phyloP scores from a whole-genome alignment of 116 monocot species.

The Papilionanthe hybrid region DNA sequence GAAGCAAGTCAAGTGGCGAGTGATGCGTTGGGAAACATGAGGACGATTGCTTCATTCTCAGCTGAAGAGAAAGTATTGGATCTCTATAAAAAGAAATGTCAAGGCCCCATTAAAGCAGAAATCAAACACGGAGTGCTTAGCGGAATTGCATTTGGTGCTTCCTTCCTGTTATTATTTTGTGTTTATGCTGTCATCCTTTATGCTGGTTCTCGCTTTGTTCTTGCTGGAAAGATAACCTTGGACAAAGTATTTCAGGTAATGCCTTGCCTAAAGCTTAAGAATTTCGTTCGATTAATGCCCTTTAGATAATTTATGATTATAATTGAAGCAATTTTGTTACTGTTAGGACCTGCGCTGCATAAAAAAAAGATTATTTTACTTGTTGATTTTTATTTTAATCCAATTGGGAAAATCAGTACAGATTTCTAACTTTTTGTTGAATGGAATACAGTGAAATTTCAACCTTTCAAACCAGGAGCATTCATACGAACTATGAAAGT shows the following conservation, averaged over 20 bases:
- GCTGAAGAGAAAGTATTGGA: slow-evolving; percentile 59
- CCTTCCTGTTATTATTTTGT: slow-evolving; percentile 38
- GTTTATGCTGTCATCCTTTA: slow-evolving; percentile 45
- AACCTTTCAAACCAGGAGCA: no score
- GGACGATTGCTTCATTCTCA: slow-evolving; percentile 61
- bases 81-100: slow-evolving; percentile 53
- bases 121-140: slow-evolving; percentile 36
- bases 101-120: slow-evolving; percentile 35
- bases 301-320: background rate
- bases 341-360: no score
- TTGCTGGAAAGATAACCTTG: slow-evolving; percentile 38
- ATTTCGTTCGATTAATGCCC: background rate
- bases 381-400: no score
- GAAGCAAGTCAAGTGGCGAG: slow-evolving; percentile 60
- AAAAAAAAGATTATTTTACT: no score
- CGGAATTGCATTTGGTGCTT: slow-evolving; percentile 47
- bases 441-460: no score
- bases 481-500: no score
- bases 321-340: no score
- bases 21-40: slow-evolving; percentile 59
- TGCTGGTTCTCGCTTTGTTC: slow-evolving; percentile 38
- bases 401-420: no score
- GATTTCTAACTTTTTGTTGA: no score
- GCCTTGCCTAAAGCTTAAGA: background rate
- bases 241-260: slow-evolving; percentile 39